Base-by-base conservation (phyloP, 116 monocot species). In the Papilionanthe hybrid region DNA sequence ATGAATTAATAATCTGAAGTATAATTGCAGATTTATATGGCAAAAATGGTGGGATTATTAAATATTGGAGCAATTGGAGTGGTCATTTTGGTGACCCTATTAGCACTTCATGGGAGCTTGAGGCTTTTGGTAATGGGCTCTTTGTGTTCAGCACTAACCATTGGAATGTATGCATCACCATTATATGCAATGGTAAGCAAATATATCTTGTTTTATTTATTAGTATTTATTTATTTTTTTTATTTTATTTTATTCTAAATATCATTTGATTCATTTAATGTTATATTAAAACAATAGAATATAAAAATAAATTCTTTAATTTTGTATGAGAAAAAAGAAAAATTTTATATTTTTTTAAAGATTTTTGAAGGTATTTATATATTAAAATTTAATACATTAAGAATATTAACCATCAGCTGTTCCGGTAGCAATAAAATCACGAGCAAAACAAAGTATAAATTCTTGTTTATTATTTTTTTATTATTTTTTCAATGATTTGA, bases 131-230 rank as follows among this genome's bases (percentile, higher is more conserved):
- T 84, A 17, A 69, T 93, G 10, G 95, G 95, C 0, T 58, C 79
- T 58, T 0, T 93, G 20, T 93, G 93, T 76, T 88, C 90, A 0
- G 91, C 58, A 0, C 77, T 93, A 11, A 91, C 90, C 0, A 82
- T 93, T 1, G 91, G 93, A 32, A 93, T 93, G 93, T 95, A 95
- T 49, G 93, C 93, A 15, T 69, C 95, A 0, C 95, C 93, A 1
- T 68, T 95, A 76, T 83, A 79, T 27, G 85, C 88, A 9, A 91
- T 95, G 95, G 95, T 95, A 42, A 79, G 80, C 5, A 37, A 71
- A 10, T 15, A 20, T 55, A 57, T 5, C 4, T 65, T 65, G 17
- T 65, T 13, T 13, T 55, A 4, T 55, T 4, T 55, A 12, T 55
- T 8, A 55, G 3, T 1, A 7, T 18, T 66, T 66, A 66, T 17